Conservation (phyloP, 1,284 basidiomycete genomes). For the Cronartium quercuum region DNA sequence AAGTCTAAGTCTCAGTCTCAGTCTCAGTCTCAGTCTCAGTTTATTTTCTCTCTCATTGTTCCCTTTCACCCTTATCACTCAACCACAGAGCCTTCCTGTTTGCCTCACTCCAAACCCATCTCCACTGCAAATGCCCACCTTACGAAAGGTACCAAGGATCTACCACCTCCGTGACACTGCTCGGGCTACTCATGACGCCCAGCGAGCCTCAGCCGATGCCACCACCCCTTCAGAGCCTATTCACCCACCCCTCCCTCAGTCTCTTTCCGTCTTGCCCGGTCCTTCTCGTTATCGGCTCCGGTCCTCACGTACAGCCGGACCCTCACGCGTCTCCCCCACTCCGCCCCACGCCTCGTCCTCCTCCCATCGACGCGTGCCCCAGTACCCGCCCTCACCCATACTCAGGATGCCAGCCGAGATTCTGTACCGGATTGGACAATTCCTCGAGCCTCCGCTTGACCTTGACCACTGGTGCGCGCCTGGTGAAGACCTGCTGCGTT, state of each 20-base stretch:
- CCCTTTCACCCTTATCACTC: too few relatives aligned
- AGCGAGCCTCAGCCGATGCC: background rate
- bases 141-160: background rate
- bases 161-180: background rate
- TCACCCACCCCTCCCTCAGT: background rate
- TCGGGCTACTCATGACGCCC: background rate
- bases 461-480: background rate
- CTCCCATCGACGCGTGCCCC: background rate
- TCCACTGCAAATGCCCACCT: background rate
- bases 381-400: background rate
- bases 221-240: background rate
- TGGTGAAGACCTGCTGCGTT: background rate
- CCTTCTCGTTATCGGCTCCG: background rate
- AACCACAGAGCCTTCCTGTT: background rate
- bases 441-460: background rate
- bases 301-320: too few relatives aligned
- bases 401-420: background rate
- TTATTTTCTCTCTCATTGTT: too few relatives aligned
- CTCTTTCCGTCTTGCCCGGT: background rate
- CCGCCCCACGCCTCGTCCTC: background rate
- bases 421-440: background rate
- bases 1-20: too few relatives aligned
- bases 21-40: too few relatives aligned
- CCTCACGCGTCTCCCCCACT: background rate
- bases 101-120: background rate